These are phyloP conservation scores for Leccinellum albellum DNA, from an alignment of 768 basidiomycete species.

Conservation along the genomic window DNA sequence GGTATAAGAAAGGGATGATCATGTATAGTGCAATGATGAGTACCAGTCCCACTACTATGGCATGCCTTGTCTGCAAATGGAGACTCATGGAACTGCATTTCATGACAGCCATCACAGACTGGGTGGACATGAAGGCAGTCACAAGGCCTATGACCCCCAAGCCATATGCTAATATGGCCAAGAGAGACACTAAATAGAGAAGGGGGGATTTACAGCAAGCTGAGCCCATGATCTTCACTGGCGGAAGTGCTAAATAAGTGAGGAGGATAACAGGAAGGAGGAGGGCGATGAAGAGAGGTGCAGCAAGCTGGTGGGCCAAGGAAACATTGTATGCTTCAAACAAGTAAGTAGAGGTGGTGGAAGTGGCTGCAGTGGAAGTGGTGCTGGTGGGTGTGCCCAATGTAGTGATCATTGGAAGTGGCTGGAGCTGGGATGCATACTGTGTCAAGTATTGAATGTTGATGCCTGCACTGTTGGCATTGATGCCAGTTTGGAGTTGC, in stretches of 20 bases:
- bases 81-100: conserved; percentile 32
- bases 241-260: conserved; percentile 39
- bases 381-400: conserved; percentile 12
- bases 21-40: conserved; percentile 62
- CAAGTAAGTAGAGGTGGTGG: conserved; percentile 13
- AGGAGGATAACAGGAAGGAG: conserved; percentile 41
- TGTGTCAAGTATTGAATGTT: conserved; percentile 51
- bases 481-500: conserved; percentile 53
- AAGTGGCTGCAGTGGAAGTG: background rate
- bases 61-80: conserved; percentile 57
- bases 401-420: conserved; percentile 23
- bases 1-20: conserved; percentile 41
- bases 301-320: conserved; percentile 42
- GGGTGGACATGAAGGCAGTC: conserved; percentile 58
- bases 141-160: conserved; percentile 62
- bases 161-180: conserved; percentile 49
- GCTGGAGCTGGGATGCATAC: conserved; percentile 48
- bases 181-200: conserved; percentile 35
- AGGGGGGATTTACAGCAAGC: conserved; percentile 26
- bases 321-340: conserved; percentile 40
- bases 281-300: conserved; percentile 48
- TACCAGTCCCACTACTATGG: conserved; percentile 58
- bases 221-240: conserved; percentile 23
- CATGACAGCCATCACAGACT: conserved; percentile 20
- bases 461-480: conserved; percentile 69